Conservation (phyloP, 1,139 yeast species). For the Pneumocystis canis region DNA sequence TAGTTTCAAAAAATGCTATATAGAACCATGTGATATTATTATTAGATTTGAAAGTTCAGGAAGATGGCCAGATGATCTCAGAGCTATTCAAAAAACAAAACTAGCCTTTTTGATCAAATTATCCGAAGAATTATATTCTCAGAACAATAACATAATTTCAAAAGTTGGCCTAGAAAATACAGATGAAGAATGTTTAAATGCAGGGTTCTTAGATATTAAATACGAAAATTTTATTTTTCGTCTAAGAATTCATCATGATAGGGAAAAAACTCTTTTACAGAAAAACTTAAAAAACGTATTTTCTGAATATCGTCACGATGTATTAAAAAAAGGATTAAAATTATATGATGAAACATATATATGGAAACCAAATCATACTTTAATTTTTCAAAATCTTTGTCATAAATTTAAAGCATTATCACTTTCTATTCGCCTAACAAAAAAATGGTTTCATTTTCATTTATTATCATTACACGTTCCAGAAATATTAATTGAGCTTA, state of each 20-base stretch:
- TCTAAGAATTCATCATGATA: constrained; percentile 17
- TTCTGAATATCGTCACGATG: constrained; percentile 1
- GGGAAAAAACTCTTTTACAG: constrained; percentile 14
- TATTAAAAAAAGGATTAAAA: constrained; percentile 9
- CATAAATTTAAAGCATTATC: constrained; percentile 64
- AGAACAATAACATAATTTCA: constrained; percentile 8
- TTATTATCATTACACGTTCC: constrained; percentile 46
- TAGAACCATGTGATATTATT: constrained; percentile 36
- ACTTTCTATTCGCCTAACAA: constrained; percentile 68
- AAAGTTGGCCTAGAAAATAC: constrained; percentile 10
- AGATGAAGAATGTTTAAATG: constrained; percentile 3
- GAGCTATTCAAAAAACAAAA: constrained; percentile 75
- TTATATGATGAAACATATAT: constrained; percentile 39
- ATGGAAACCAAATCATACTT: constrained; percentile 66
- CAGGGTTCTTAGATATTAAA: constrained; percentile 15
- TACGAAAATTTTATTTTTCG: constrained; percentile 15
- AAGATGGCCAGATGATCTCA: constrained; percentile 91
- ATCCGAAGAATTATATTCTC: constrained; percentile 35
- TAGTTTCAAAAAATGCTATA: background rate
- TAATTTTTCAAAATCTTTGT: constrained; percentile 56
- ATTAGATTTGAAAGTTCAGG: constrained; percentile 78
- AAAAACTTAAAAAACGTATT: constrained; percentile 5
- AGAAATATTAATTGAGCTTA: constrained; percentile 67
- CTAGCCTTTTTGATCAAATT: constrained; percentile 74
- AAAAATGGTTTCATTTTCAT: constrained; percentile 65